Base-by-base conservation (phyloP, 2,329 filamentous ascomycete species). In the Trichoderma semiorbis region DNA sequence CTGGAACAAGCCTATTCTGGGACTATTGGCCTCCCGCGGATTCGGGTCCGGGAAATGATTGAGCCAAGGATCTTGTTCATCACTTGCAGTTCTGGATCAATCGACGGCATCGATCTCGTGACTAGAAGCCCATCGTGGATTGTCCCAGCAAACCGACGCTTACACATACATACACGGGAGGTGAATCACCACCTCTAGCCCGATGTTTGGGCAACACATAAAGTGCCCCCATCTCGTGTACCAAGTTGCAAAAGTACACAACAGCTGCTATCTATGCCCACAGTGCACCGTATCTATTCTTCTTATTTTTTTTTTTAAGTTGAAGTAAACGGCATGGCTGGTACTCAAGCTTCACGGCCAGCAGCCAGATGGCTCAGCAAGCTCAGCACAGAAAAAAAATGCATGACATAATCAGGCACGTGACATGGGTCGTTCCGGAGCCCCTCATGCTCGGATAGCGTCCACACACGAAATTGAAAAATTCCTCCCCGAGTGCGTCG, bases 391-490 rank as follows among this genome's bases (percentile, higher is more conserved):
- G 11, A 50, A n/a, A 63, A 28, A 26, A 79, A 79, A 47, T 11
- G 34, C 57, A 65, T 60, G 50, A 65, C 80, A 53, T 61, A 28
- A 61, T 12, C 16, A 36, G 0, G 21, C 81, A 82, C 81, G 81
- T 83, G 81, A 82, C 73, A 30, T 69, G 67, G 43, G 64, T 65
- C 73, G 72, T 71, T 72, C 73, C 72, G 72, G 75, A 83, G 80
- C 82, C 82, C 82, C 82, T 83, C 81, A 78, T 75, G 77, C 78
- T 81, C 81, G 80, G 77, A 81, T 81, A 82, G 80, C 79, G 82
- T 79, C 81, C 82, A 83, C 82, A 84, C 82, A 83, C 79, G 80
- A 83, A 83, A 81, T 81, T 81, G 78, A 81, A 84, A 84, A 83
- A 81, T 83, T 80, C 76, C 78, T 78, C 75, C 73, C 72, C 36